Evolutionary conservation across 352 stramenopile species (phyloP).

Genomic region (Globisporangium solare): DNA sequence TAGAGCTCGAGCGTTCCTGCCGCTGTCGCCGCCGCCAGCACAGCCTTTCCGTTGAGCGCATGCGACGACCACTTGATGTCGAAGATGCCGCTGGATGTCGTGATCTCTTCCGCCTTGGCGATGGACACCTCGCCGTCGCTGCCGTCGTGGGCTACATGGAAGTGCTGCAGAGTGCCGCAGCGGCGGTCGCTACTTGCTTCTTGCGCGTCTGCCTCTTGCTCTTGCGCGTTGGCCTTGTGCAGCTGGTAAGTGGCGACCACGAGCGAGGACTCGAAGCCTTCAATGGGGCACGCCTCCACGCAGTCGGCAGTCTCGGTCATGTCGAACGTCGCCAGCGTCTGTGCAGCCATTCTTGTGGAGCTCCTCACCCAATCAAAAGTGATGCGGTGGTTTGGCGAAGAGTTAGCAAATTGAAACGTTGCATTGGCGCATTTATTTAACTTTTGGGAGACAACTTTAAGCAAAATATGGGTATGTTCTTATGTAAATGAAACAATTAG

Average conservation of each 20-base stretch:
- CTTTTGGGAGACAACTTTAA: too few species aligned
- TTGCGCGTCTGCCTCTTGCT: conserved; percentile 1
- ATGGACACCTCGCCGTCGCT: conserved; percentile 28
- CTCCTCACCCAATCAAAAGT: conserved; percentile 6
- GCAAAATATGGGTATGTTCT: background rate
- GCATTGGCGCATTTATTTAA: too few species aligned
- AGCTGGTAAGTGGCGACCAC: conserved; percentile 82
- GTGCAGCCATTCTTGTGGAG: conserved; percentile 9
- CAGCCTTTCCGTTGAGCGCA: conserved; percentile 36
- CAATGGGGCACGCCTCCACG: conserved; percentile 70
- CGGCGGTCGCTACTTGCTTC: conserved; percentile 31
- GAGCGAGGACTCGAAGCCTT: conserved; percentile 56
- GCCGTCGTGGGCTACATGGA: conserved; percentile 33
- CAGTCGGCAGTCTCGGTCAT: conserved; percentile 80
- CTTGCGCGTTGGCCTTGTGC: conserved; percentile 37
- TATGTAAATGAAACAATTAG: too few species aligned
- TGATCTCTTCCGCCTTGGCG: conserved; percentile 37
- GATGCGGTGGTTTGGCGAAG: background rate
- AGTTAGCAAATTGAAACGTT: too few species aligned
- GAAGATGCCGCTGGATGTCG: conserved; percentile 65
- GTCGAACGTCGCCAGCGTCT: conserved; percentile 65
- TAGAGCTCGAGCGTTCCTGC: conserved; percentile 66
- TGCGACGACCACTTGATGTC: conserved; percentile 81
- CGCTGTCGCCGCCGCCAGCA: conserved; percentile 62
- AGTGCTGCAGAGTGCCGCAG: conserved; percentile 67